Conservation (phyloP, 2,329 filamentous ascomycete species). For the Fonsecaea nubica region DNA sequence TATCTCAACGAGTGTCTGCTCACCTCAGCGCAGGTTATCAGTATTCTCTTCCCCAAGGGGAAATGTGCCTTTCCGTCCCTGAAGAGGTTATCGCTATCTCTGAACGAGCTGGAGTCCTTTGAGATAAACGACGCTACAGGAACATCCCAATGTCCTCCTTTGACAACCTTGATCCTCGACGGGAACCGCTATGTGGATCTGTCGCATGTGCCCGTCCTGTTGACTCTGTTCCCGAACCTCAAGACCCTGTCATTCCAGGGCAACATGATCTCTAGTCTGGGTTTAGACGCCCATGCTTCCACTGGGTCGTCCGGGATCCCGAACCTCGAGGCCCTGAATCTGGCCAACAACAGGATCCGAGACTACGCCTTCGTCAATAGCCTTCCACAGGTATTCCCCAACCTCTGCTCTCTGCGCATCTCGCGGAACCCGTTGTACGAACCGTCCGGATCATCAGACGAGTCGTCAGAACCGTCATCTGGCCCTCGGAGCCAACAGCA, state of each 20-base stretch:
- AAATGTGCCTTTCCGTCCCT: constrained; percentile 31
- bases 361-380: constrained; percentile 77
- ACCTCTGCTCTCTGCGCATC: constrained; percentile 75
- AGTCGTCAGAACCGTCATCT: not conserved
- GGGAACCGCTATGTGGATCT: constrained; percentile 52
- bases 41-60: constrained; percentile 27
- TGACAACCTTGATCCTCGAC: constrained; percentile 58
- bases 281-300: constrained; percentile 42
- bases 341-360: constrained; percentile 73
- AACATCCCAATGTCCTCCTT: constrained; percentile 46
- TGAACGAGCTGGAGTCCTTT: constrained; percentile 36
- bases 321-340: constrained; percentile 69
- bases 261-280: constrained; percentile 66
- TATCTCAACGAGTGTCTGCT: constrained; percentile 72
- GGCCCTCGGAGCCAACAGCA: constrained; percentile 38
- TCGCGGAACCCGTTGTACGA: constrained; percentile 86
- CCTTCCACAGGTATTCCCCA: constrained; percentile 72
- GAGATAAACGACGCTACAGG: not conserved
- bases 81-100: constrained; percentile 30
- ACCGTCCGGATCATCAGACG: not conserved
- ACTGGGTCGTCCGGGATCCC: constrained; percentile 54
- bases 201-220: constrained; percentile 55
- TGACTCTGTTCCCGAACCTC: constrained; percentile 61
- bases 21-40: constrained; percentile 67
- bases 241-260: constrained; percentile 69